phyloP scores from a whole-genome alignment of 2,329 filamentous ascomycete genomes.

The Pseudocercospora ulei region DNA sequence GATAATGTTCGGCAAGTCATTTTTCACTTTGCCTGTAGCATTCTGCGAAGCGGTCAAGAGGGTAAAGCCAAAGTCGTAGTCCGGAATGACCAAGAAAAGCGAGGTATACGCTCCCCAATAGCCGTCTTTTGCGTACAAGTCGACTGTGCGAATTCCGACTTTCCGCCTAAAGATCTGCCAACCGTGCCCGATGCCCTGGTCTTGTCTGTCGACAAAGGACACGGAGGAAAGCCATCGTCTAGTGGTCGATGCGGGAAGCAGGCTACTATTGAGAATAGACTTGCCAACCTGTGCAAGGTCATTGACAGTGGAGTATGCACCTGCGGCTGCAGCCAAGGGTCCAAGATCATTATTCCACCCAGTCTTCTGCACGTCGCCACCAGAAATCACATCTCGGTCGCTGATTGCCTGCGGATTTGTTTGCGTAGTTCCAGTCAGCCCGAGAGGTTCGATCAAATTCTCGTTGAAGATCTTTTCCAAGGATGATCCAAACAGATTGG shows the following conservation, averaged over 20 bases:
- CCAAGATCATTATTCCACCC: conserved; percentile 27
- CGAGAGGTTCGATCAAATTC: conserved; percentile 15
- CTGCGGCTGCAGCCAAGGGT: conserved; percentile 31
- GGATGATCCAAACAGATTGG: conserved; percentile 6
- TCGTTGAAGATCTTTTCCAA: conserved; percentile 14
- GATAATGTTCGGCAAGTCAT: conserved; percentile 20
- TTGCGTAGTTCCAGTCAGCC: conserved; percentile 16
- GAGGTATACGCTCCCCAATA: conserved; percentile 31
- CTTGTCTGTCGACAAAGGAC: conserved; percentile 34
- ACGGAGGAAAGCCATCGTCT: conserved; percentile 41
- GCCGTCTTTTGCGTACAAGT: conserved; percentile 44
- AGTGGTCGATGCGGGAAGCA: conserved; percentile 37
- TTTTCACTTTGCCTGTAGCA: conserved; percentile 13
- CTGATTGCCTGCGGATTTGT: conserved; percentile 11
- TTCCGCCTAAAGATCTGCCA: conserved; percentile 43
- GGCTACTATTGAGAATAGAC: conserved; percentile 39
- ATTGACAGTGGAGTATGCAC: conserved; percentile 19
- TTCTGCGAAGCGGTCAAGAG: conserved; percentile 34
- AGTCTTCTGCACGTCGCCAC: conserved; percentile 11
- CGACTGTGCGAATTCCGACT: conserved; percentile 38
- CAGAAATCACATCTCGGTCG: conserved; percentile 14
- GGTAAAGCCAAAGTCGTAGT: conserved; percentile 41
- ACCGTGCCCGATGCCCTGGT: conserved; percentile 39
- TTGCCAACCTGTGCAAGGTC: conserved; percentile 31
- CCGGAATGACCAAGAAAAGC: conserved; percentile 38